Conservation (phyloP, 2,329 filamentous ascomycete species). For the Mycogone perniciosa region DNA sequence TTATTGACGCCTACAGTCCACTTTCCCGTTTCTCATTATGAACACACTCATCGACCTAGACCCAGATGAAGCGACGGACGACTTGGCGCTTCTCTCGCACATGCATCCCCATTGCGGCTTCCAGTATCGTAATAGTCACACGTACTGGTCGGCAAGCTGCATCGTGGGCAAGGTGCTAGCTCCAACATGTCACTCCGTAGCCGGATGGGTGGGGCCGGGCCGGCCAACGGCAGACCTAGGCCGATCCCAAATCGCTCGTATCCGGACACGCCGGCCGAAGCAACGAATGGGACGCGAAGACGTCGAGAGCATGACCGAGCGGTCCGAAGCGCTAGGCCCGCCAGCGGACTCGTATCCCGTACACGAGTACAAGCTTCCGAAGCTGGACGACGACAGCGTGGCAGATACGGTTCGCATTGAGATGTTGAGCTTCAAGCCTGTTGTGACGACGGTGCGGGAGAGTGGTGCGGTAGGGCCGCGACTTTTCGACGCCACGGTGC, state of each 20-base stretch:
- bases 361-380: constrained; percentile 58
- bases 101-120: constrained; percentile 65
- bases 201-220: constrained; percentile 69
- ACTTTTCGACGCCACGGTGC: constrained; percentile 55
- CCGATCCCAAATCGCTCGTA: constrained; percentile 62
- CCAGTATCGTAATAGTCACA: constrained; percentile 67
- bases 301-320: constrained; percentile 57
- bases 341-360: constrained; percentile 56
- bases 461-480: constrained; percentile 29
- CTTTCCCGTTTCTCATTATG: constrained; percentile 70
- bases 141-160: constrained; percentile 67
- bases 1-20: constrained; percentile 33
- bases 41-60: constrained; percentile 72
- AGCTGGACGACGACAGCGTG: constrained; percentile 52
- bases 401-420: constrained; percentile 65
- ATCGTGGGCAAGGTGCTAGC: constrained; percentile 72
- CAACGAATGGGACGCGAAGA: constrained; percentile 53
- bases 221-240: constrained; percentile 60
- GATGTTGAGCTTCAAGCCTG: constrained; percentile 52
- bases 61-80: constrained; percentile 57
- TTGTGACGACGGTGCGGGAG: constrained; percentile 23
- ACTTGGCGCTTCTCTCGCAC: constrained; percentile 61
- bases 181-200: constrained; percentile 63
- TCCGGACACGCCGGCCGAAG: constrained; percentile 54
- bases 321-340: constrained; percentile 64